phyloP scores from a whole-genome alignment of 2,329 filamentous ascomycete species.

The Neurospora crassa region DNA sequence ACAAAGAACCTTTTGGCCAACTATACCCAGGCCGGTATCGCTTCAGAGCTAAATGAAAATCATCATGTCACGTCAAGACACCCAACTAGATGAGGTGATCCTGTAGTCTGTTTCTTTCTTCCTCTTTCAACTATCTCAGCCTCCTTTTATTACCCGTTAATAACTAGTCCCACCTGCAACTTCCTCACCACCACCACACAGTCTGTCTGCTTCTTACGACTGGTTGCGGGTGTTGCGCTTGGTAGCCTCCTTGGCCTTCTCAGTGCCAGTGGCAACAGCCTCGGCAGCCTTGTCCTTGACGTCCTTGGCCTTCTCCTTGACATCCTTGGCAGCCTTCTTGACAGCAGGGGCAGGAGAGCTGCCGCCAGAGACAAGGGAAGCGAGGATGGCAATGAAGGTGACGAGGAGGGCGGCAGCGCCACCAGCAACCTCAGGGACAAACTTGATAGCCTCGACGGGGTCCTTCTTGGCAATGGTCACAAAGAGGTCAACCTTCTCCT shows the following conservation, averaged over 20 bases:
- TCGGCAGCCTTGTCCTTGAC: conserved; percentile 64
- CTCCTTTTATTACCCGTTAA: background rate
- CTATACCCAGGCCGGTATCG: background rate
- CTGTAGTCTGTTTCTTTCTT: background rate
- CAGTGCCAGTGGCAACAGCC: conserved; percentile 51
- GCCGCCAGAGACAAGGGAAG: conserved; percentile 55
- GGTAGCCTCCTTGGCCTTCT: conserved; percentile 65
- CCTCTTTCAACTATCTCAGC: background rate
- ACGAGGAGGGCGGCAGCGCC: conserved; percentile 63
- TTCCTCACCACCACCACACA: background rate
- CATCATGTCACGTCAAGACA: background rate
- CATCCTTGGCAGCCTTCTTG: conserved; percentile 60
- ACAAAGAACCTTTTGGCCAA: background rate
- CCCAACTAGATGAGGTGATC: background rate
- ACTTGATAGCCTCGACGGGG: conserved; percentile 75
- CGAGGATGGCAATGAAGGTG: conserved; percentile 60
- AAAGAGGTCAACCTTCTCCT: conserved; percentile 92
- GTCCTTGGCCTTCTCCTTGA: conserved; percentile 63
- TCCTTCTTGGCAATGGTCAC: conserved; percentile 71
- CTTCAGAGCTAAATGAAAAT: background rate
- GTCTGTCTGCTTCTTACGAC: conserved; percentile 27
- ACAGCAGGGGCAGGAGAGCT: conserved; percentile 56
- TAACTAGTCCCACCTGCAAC: background rate
- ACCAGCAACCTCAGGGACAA: conserved; percentile 84
- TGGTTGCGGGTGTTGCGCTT: conserved; percentile 52